Evolutionary conservation across 2,329 filamentous ascomycete genomes (phyloP), one percentile per base, ranked within the genome.

Genomic region (Penicillium sp.): DNA sequence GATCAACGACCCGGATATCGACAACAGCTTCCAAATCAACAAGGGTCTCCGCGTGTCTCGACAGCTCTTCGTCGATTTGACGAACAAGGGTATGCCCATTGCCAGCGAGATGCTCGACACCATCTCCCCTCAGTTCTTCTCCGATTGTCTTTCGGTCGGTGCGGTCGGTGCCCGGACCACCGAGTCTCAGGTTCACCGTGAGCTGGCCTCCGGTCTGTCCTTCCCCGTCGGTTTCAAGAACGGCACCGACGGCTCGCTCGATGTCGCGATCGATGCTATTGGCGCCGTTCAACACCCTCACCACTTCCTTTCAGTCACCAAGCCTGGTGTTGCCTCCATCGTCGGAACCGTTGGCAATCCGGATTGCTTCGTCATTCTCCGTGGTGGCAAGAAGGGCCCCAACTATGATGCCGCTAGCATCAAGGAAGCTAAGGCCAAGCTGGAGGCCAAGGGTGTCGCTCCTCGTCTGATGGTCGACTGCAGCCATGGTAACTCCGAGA

Each of bases 221-320:
- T 97, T 96, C 85, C 93, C 93, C 2, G 90, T 98, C 9, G 93
- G 93, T 44, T 98, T 98, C 86, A 98, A 98, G 81, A 98, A 98
- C 72, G 93, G 93, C 56, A 98, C 93, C 29, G 93, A 98, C 67
- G 93, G 93, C 44, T 86, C 85, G 7, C 75, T 97, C 41, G 81
- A 84, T 48, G 90, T 97, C 4, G 90, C 93, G 9, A 88, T 97
- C 60, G 93, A 98, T 67, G 93, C 93, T 43, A 95, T 97, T 67
- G 90, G 90, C 53, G 88, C 93, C 12, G 91, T 94, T 43, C 84
- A 81, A 67, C 88, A 95, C 66, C 88, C 89, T 12, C 93, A 98
- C 66, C 90, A 96, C 76, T 97, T 98, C 79, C 79, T 98, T 60
- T 95, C 90, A 5, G 91, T 97, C 57, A 97, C 93, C 24, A 97